phyloP scores from a whole-genome alignment of 73 alveolate genomes.

The Tetrahymena malaccensis region DNA sequence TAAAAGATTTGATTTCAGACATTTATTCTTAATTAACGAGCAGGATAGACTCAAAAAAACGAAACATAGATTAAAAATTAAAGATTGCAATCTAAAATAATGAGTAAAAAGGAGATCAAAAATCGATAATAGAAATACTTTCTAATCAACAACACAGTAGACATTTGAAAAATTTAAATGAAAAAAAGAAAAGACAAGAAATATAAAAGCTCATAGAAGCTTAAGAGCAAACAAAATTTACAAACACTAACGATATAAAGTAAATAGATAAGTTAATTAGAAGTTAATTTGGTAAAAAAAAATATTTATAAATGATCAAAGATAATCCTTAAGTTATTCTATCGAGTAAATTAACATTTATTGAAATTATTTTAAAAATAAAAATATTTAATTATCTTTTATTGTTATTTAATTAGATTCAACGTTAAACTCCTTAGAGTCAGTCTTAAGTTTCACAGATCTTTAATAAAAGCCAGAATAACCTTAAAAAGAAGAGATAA shows the following conservation, averaged over 20 bases:
- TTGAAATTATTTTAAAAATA: too few species aligned
- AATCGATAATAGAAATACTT: not conserved
- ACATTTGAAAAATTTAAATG: not conserved
- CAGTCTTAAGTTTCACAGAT: not conserved
- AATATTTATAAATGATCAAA: not conserved
- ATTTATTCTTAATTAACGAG: not conserved
- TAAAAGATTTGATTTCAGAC: not conserved
- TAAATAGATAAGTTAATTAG: not conserved
- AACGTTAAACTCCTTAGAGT: not conserved
- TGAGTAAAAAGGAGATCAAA: not conserved
- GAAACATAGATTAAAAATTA: not conserved
- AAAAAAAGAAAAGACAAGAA: not conserved
- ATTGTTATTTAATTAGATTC: too few species aligned
- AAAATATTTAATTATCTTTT: too few species aligned
- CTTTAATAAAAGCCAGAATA: not conserved
- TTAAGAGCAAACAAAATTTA: not conserved
- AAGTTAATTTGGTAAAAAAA: not conserved
- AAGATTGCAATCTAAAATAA: not conserved
- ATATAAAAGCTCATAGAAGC: not conserved
- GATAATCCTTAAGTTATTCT: not conserved
- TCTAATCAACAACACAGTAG: not conserved
- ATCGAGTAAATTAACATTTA: not conserved
- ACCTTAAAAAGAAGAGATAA: not conserved
- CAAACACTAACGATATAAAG: not conserved
- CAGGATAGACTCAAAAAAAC: not conserved